Base-by-base conservation (phyloP, 108 stramenopile genomes). In the Pseudonitzschia multiseries region DNA sequence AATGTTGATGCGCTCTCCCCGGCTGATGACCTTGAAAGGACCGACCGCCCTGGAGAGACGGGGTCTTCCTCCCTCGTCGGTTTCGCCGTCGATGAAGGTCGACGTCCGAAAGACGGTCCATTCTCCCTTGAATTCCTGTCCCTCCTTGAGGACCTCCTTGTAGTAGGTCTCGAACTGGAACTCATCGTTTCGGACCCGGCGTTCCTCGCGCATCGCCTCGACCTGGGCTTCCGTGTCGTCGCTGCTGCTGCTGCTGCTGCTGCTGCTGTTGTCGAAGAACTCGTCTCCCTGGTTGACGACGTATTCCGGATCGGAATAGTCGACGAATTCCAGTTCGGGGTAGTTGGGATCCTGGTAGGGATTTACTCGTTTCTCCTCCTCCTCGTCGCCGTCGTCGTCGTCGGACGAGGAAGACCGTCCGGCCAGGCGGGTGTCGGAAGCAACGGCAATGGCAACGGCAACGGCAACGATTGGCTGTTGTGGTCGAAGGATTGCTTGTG, bases 131-230 rank as follows among this genome's bases (percentile, higher is more conserved):
- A 69, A 87, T 26, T 80, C 77, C 31, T 85, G 71, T 17, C 94
- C 94, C 13, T 80, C 74, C 40, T 86, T 76, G 14, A 88, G 77
- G 18, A 88, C 74, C 1, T 81, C 56, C 20, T 80, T 75, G 73
- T 85, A 91, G 68, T 92, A 96, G 21, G 92, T 93, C 75, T 96
- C 89, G 71, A 96, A 96, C 71, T 96, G 95, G 70, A 79, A 96
- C 71, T 93, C 91, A 68, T 96, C 95, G 72, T 96, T 96, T 31
- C 75, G 67, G 6, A 74, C 54, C n/a, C 92, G 80, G 14, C 95
- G 80, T 8, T 87, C 86, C 70, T 96, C 92, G 28, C 95, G 76
- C 95, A 96, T 93, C 40, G 81, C 85, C 74, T 96, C 95, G 36
- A 96, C 82, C 65, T 88, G 78, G 18, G 63, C 87, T 66, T 92